Percentiles rank a stretch among this genome's conserved stretches.
phyloP scores from a whole-genome alignment of 768 basidiomycete species.

The Exidia glandulosa region DNA sequence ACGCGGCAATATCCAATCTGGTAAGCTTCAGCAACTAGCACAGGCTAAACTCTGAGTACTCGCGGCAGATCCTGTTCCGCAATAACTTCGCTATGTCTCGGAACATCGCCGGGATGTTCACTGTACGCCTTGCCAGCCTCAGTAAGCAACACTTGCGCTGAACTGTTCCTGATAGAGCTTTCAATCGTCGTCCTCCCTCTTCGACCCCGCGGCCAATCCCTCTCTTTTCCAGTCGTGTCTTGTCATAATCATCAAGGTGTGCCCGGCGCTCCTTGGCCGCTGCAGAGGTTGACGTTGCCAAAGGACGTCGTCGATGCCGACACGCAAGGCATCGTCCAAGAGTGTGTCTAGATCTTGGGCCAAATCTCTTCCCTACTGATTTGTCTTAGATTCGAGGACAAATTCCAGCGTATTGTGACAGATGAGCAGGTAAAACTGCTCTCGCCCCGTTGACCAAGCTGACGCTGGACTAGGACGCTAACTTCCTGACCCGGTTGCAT shows the following conservation, averaged over 20 bases:
- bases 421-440: constrained; percentile 31
- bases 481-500: constrained; percentile 53
- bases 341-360: constrained; percentile 27
- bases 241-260: constrained; percentile 54
- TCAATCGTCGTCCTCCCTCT: constrained; percentile 43
- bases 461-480: constrained; percentile 22
- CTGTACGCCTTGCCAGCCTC: not conserved
- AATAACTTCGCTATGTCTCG: constrained; percentile 55
- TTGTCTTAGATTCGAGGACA: not conserved
- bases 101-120: constrained; percentile 46
- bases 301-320: constrained; percentile 58
- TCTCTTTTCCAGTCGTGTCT: constrained; percentile 47
- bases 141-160: not conserved
- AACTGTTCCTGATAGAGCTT: not conserved
- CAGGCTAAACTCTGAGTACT: not conserved
- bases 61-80: constrained; percentile 46
- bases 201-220: constrained; percentile 49
- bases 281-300: not conserved
- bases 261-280: not conserved
- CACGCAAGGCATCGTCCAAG: constrained; percentile 43
- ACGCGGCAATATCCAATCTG: constrained; percentile 53
- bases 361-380: not conserved
- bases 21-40: constrained; percentile 19
- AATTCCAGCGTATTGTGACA: constrained; percentile 50
- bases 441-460: not conserved